Percentiles rank a stretch among this genome's conserved stretches.
Evolutionary conservation across 179 eudicot genomes (phyloP).

Genomic region (Drosera spatulata): DNA sequence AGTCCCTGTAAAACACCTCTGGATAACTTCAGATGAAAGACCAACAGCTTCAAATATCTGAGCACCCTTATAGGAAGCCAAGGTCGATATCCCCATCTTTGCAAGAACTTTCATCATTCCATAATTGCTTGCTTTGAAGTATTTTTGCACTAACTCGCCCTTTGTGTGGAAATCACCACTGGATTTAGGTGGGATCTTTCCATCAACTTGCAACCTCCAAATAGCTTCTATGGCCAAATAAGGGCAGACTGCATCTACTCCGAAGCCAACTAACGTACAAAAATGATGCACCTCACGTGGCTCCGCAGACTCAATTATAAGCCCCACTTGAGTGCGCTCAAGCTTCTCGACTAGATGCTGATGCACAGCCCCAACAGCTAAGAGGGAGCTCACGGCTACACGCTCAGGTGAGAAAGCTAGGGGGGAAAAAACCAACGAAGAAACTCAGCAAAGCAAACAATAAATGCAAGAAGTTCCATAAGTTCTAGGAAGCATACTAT

Average conservation of each 20-base stretch:
- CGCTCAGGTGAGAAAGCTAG: slow-evolving; percentile 75
- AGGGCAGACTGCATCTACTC: slow-evolving; percentile 97
- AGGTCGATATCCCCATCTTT: slow-evolving; percentile 98
- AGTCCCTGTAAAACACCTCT: slow-evolving; percentile 84
- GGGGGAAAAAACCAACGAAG: slow-evolving; percentile 2
- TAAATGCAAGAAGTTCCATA: too few species aligned
- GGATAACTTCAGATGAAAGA: slow-evolving; percentile 86
- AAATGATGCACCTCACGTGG: slow-evolving; percentile 99
- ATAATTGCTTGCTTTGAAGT: slow-evolving; percentile 80
- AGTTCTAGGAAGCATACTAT: too few species aligned
- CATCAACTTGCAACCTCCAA: slow-evolving; percentile 94
- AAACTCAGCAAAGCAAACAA: slow-evolving; percentile 8
- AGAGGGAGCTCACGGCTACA: slow-evolving; percentile 85
- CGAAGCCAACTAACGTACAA: slow-evolving; percentile 93
- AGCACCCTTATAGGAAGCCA: slow-evolving; percentile 99
- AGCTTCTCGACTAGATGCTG: slow-evolving; percentile 87
- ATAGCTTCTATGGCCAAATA: slow-evolving; percentile 90
- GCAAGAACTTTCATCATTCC: slow-evolving; percentile 99
- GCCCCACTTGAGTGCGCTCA: slow-evolving; percentile 80
- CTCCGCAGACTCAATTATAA: slow-evolving; percentile 94
- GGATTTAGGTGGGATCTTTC: slow-evolving; percentile 83
- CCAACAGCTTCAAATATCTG: slow-evolving; percentile 99
- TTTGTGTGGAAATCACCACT: slow-evolving; percentile 74
- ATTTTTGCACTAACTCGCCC: slow-evolving; percentile 74
- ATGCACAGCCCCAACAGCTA: slow-evolving; percentile 99